Base-by-base conservation (phyloP, 371 early-diverging fungal species). In the Mortierella sp. region DNA sequence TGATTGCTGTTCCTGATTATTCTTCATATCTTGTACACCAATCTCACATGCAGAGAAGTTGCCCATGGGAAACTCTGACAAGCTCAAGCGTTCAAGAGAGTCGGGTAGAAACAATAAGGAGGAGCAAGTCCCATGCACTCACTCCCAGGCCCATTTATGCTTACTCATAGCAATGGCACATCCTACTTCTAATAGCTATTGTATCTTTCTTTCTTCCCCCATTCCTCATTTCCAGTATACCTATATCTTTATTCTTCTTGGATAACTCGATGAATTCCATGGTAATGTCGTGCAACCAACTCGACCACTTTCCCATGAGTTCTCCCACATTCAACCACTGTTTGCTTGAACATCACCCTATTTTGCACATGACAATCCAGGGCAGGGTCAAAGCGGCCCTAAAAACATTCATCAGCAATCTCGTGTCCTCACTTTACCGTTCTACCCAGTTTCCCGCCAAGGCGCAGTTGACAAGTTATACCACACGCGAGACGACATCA, bases 21-120 rank as follows among this genome's bases (percentile, higher is more conserved):
- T 55, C 19, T 52, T 24, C 16, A 24, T 55, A 24, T 10, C 28
- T 28, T 7, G 19, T 11, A 59, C 24, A n/a, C 48, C 48, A 48
- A 48, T 48, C 21, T 59, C 33, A 59, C 59, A 33, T 59, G 59
- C 59, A 59, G 59, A 11, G 40, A 59, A 59, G 59, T 38, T 59
- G 16, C n/a, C 58, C 59, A 40, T 38, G 21, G 59, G 59, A 59
- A 40, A 59, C 38, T 47, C 16, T 47, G 19, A 47, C 19, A 11
- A 47, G 4, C 28, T 28, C 19, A 16, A 47, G 11, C 36, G 36
- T 6, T 36, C 36, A 36, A 36, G 36, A 36, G 36, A 36, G 36
- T 36, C 36, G 36, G 36, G 36, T 36, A 36, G 36, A 36, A 36
- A 5, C 7, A 36, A 6, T 5, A 6, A 6, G 36, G 36, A 36